Conservation (phyloP, 441 rosid species). For the Kokia cookei region DNA sequence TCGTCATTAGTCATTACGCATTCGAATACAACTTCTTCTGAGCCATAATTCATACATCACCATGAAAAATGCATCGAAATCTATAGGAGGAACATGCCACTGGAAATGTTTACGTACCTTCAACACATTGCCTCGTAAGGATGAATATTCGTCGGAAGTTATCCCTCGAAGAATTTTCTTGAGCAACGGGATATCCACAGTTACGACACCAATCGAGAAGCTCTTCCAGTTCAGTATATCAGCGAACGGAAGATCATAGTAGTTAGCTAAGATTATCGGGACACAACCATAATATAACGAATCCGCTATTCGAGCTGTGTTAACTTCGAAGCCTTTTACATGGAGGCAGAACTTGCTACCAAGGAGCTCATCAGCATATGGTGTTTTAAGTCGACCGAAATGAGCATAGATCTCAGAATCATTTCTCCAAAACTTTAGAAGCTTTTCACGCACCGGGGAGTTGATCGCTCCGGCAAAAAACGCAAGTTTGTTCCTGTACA, state of each 20-base stretch:
- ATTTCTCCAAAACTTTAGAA: slow-evolving; percentile 8
- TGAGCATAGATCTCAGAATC: slow-evolving; percentile 17
- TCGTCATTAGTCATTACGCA: neutral
- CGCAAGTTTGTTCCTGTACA: slow-evolving; percentile 19
- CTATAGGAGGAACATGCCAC: slow-evolving; percentile 42
- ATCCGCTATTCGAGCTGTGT: slow-evolving; percentile 33
- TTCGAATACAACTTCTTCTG: slow-evolving; percentile 31
- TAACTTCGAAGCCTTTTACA: slow-evolving; percentile 37
- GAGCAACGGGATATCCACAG: slow-evolving; percentile 48
- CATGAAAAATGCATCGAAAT: slow-evolving; percentile 54
- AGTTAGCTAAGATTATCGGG: slow-evolving; percentile 29
- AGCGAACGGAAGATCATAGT: slow-evolving; percentile 36
- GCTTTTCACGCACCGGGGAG: slow-evolving; percentile 45
- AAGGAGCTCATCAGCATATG: slow-evolving; percentile 45
- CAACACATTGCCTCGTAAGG: slow-evolving; percentile 38
- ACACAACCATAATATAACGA: slow-evolving; percentile 31
- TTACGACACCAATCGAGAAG: slow-evolving; percentile 41
- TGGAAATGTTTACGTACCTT: slow-evolving; percentile 55
- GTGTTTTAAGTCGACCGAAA: slow-evolving; percentile 39
- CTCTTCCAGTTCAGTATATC: slow-evolving; percentile 44
- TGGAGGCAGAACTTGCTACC: slow-evolving; percentile 45
- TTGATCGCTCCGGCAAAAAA: slow-evolving; percentile 27
- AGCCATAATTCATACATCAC: slow-evolving; percentile 65
- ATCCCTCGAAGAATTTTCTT: slow-evolving; percentile 39
- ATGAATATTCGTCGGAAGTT: slow-evolving; percentile 19